Conservation (phyloP, 306 rosid species). For the Glycine latifolia region DNA sequence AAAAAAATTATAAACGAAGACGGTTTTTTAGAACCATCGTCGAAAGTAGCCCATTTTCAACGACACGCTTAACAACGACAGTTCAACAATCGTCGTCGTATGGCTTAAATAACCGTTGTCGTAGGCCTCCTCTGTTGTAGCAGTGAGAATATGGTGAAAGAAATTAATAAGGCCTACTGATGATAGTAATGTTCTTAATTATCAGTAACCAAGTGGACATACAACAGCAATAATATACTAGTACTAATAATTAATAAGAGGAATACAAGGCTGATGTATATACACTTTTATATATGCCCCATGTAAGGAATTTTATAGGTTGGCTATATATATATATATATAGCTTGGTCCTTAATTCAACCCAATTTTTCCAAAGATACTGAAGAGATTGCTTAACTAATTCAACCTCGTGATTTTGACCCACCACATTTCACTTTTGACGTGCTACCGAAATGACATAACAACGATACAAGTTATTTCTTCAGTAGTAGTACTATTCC, state of each 20-base stretch:
- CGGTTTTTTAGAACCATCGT: too few relatives aligned
- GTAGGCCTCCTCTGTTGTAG: too few relatives aligned
- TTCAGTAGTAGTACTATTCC: background rate
- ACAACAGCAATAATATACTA: background rate
- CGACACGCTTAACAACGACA: too few relatives aligned
- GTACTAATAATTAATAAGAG: slow-evolving; percentile 4
- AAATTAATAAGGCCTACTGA: background rate
- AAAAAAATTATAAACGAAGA: too few relatives aligned
- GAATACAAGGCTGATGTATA: background rate
- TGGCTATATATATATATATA: background rate
- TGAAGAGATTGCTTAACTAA: slow-evolving; percentile 8
- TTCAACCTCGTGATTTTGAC: slow-evolving; percentile 16
- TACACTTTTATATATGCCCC: background rate
- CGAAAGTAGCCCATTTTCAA: too few relatives aligned
- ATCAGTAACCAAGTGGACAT: background rate
- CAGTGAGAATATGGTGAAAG: slow-evolving; percentile 3
- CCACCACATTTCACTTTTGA: slow-evolving; percentile 29
- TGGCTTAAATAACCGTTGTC: too few relatives aligned
- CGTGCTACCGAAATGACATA: slow-evolving; percentile 36
- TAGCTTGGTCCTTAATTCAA: slow-evolving; percentile 14
- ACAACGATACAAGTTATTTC: background rate
- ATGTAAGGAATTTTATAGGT: background rate
- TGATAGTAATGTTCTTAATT: background rate
- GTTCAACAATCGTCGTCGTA: too few relatives aligned
- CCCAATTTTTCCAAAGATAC: slow-evolving; percentile 7